Evolutionary conservation across 495 filamentous ascomycete species (phyloP), one percentile per base, ranked within the genome.

Genomic region (Tricharina praecox): DNA sequence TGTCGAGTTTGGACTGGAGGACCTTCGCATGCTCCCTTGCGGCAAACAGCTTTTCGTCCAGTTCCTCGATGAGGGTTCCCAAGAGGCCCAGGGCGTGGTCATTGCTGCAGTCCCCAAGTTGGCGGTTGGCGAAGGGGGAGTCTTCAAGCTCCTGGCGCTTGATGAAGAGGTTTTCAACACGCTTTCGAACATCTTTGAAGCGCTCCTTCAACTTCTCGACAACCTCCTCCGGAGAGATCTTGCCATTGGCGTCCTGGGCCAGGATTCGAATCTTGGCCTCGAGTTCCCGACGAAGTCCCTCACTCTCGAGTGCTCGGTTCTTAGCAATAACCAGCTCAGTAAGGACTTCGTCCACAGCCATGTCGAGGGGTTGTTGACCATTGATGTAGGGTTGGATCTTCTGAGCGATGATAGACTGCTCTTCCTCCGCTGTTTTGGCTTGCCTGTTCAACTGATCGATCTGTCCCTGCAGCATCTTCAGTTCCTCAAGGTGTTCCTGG

Each of bases 331-430:
- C 57, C 3, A 61, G 35, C 18, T 49, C 57, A 11, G 53, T 61
- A 23, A 61, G 43, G 16, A 61, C 57, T 45, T 61, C 58, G 1
- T 61, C 58, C 15, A 61, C 50, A 21, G 58, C 57, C 57, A 60
- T 61, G 45, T 60, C 57, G 8, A 60, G 24, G n/a, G 53, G 49
- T 30, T 51, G 49, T 20, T 51, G 50, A 20, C 50, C 50, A 35
- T 50, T 45, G 25, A 60, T 60, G 35, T 60, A 56, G 3, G 57
- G 56, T 19, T 45, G 52, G 8, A 59, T 58, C 26, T 60, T 61
- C 33, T 61, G 57, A 8, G 46, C 53, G 13, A 61, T 57, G 30
- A 60, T 55, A 2, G 32, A 55, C 37, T 58, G 54, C 35, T 54
- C 48, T 30, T 59, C 56, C 7, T 59, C 42, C 28, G 47, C 56